Evolutionary conservation across 2,329 filamentous ascomycete genomes (phyloP), one percentile per base, ranked within the genome.

Genomic region (Dryadomyces quercivorus): DNA sequence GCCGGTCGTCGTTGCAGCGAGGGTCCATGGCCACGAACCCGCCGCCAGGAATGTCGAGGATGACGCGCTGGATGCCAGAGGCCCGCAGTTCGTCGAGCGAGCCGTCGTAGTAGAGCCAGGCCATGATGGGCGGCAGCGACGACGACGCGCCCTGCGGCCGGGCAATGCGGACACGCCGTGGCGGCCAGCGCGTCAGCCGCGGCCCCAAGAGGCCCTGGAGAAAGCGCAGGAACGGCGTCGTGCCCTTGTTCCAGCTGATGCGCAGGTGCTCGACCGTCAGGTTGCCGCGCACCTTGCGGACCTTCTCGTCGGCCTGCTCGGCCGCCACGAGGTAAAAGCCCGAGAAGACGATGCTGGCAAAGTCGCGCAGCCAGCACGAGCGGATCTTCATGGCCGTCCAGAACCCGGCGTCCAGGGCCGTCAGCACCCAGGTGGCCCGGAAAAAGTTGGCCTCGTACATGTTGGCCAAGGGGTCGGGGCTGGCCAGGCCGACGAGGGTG

Each of bases 11-110:
- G 62, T 94, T 90, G 62, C 85, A 88, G 49, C 93, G 76, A n/a
- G 93, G 93, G 56, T 88, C 84, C 93, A 98, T 98, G 18, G 93
- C 91, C 13, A 98, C 91, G 60, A 94, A 98, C 0, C 93, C 93
- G 36, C 93, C 93, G 1, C 93, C 93, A 0, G 93, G 93, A 3
- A 97, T 82, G 67, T 98, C 93, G 40, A 98, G 66, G 1, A 98
- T 79, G 31, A 98, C 68, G 62, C 86, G 86, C 51, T 80, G 84
- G 64, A 60, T 54, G 45, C 59, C 94, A 86, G 45, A 85, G 78
- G 62, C 83, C 82, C 48, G 96, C 72, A 49, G 56, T 6, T 59
- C 44, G 22, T 60, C 61, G 8, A 95, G 69, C 0, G 91, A 85
- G 0, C 93, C 93, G 63, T 97, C 89, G 63, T 91, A 98, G 68